Evolutionary conservation across 2,329 filamentous ascomycete species (phyloP).

Genomic region (Colletotrichum destructivum): DNA sequence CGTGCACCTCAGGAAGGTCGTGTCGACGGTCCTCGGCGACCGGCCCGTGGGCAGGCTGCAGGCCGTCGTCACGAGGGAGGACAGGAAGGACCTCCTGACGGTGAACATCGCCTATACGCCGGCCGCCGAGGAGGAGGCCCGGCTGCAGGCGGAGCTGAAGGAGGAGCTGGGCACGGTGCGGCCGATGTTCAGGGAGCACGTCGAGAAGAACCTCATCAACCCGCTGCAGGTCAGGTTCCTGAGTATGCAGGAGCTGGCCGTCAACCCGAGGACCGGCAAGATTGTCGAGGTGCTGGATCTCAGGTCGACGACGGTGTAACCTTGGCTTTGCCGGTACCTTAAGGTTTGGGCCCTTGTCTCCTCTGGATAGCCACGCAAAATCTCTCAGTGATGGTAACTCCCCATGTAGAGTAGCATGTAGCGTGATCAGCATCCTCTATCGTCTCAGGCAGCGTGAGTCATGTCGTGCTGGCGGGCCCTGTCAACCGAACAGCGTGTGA

Average conservation of each 20-base stretch:
- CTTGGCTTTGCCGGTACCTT: not conserved
- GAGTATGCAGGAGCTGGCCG: conserved; percentile 26
- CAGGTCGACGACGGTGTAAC: conserved; percentile 31
- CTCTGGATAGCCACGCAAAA: too few relatives aligned
- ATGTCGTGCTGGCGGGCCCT: not conserved
- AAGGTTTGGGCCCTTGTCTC: too few relatives aligned
- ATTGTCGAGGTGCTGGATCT: conserved; percentile 32
- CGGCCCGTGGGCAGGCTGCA: conserved; percentile 23
- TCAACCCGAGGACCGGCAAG: conserved; percentile 36
- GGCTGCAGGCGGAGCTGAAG: conserved; percentile 18
- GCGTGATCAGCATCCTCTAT: not conserved
- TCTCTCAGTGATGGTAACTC: not conserved
- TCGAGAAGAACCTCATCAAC: conserved; percentile 34
- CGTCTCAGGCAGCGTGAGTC: not conserved
- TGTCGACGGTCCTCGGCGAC: conserved; percentile 19
- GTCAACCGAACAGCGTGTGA: not conserved
- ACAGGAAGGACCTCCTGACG: conserved; percentile 32
- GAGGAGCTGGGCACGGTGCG: conserved; percentile 23
- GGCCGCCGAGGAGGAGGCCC: conserved; percentile 15
- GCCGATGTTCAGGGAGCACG: conserved; percentile 37
- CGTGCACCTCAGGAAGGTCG: conserved; percentile 33
- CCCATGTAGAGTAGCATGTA: not conserved
- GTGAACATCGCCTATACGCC: conserved; percentile 23
- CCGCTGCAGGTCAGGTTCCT: conserved; percentile 24
- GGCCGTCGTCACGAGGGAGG: conserved; percentile 26